These are phyloP conservation scores for Hymenoscyphus scutula DNA, from an alignment of 2,329 filamentous ascomycete genomes.

Conservation along the genomic window DNA sequence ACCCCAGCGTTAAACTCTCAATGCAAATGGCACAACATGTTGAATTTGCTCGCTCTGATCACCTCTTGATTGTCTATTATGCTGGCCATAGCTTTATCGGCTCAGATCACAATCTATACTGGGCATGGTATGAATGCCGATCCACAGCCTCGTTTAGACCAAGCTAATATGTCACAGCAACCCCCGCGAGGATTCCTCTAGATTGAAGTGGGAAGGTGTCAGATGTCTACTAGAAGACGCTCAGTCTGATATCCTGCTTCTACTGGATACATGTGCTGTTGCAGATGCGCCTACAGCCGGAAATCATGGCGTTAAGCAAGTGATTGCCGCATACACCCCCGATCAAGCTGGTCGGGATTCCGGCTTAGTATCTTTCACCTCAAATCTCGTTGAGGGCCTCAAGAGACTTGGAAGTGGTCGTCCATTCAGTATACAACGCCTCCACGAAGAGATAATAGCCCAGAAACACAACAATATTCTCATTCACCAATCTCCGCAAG, in stretches of 20 bases:
- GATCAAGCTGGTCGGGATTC: slow-evolving; percentile 49
- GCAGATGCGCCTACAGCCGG: slow-evolving; percentile 50
- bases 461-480: slow-evolving; percentile 39
- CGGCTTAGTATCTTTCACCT: slow-evolving; percentile 56
- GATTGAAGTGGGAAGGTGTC: slow-evolving; percentile 62
- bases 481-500: slow-evolving; percentile 42
- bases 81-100: slow-evolving; percentile 59
- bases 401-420: slow-evolving; percentile 50
- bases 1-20: slow-evolving; percentile 60
- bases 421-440: slow-evolving; percentile 55
- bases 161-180: slow-evolving; percentile 49
- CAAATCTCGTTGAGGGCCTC: slow-evolving; percentile 54
- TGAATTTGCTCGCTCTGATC: slow-evolving; percentile 55
- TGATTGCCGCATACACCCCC: slow-evolving; percentile 57
- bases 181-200: slow-evolving; percentile 55
- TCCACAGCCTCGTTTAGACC: slow-evolving; percentile 27
- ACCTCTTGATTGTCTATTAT: slow-evolving; percentile 64
- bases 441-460: slow-evolving; percentile 53
- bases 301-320: slow-evolving; percentile 58
- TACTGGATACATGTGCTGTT: slow-evolving; percentile 61
- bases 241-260: slow-evolving; percentile 59
- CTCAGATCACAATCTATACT: slow-evolving; percentile 61
- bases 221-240: slow-evolving; percentile 61
- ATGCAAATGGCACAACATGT: slow-evolving; percentile 59
- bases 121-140: slow-evolving; percentile 57